Evolutionary conservation across 345 rosid genomes (phyloP).

Genomic region (Melastoma malabathricum): DNA sequence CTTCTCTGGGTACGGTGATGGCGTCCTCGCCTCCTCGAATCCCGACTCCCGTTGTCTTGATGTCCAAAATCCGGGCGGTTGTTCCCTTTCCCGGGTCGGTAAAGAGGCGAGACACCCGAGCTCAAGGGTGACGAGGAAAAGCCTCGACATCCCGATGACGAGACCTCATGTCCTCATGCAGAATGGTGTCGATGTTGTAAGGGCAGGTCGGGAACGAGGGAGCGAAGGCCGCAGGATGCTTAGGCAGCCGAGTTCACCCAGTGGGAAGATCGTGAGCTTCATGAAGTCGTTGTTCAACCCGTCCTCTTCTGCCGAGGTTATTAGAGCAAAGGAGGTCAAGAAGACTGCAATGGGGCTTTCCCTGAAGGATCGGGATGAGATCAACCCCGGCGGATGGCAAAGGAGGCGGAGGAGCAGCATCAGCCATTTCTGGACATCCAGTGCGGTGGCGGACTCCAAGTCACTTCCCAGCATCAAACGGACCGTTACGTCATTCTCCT

Average conservation of each 20-base stretch:
- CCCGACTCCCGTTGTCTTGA: no score
- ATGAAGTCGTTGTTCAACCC: slow-evolving; percentile 76
- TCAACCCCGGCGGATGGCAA: slow-evolving; percentile 47
- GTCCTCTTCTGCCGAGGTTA: slow-evolving; percentile 24
- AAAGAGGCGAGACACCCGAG: slow-evolving; percentile 29
- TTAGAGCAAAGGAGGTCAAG: slow-evolving; percentile 43
- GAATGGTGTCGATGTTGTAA: slow-evolving; percentile 16
- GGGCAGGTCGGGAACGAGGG: slow-evolving; percentile 5
- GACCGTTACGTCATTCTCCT: slow-evolving; percentile 26
- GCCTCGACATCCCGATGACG: no score
- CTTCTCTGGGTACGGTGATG: slow-evolving; percentile 55
- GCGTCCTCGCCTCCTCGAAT: slow-evolving; percentile 10
- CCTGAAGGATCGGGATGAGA: slow-evolving; percentile 45
- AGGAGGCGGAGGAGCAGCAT: slow-evolving; percentile 79
- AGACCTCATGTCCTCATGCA: slow-evolving; percentile 36
- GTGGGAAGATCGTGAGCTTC: slow-evolving; percentile 75
- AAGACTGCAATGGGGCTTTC: slow-evolving; percentile 26
- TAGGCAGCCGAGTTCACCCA: slow-evolving; percentile 89
- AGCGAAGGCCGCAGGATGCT: slow-evolving; percentile 25
- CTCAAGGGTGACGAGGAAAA: slow-evolving; percentile 38
- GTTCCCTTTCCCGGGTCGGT: slow-evolving; percentile 13
- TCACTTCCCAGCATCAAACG: slow-evolving; percentile 22
- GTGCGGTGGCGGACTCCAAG: slow-evolving; percentile 11
- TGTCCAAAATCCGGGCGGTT: no score
- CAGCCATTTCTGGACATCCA: slow-evolving; percentile 67